A percentile compares a stretch with the other conserved stretches of the same genome.
phyloP scores from a whole-genome alignment of 2,329 filamentous ascomycete species.

The Alternaria sp. region DNA sequence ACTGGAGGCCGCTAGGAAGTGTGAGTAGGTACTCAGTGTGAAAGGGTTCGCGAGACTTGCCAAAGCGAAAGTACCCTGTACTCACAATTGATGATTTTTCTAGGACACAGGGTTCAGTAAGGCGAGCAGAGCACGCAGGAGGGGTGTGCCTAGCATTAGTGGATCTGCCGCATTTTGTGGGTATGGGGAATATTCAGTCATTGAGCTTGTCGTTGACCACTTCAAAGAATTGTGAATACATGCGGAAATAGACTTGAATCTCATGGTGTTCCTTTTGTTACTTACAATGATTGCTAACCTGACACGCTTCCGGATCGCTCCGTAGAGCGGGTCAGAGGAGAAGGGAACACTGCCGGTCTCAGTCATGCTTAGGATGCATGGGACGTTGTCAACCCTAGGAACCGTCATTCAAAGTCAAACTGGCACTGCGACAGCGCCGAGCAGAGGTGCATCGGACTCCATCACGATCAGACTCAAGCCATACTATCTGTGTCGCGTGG shows the following conservation, averaged over 20 bases:
- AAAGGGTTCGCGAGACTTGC: neutral
- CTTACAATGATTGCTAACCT: neutral
- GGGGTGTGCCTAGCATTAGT: neutral
- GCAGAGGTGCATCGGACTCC: neutral
- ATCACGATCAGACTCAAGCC: neutral
- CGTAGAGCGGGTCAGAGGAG: neutral
- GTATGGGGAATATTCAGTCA: neutral
- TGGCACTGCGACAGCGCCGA: neutral
- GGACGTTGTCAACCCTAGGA: neutral
- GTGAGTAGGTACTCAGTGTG: neutral
- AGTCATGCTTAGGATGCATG: neutral
- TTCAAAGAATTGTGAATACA: neutral
- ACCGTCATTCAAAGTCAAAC: neutral
- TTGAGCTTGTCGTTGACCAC: neutral
- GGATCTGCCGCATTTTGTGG: neutral
- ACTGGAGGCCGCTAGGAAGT: neutral
- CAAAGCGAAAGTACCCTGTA: neutral
- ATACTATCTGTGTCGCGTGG: constrained; percentile 14
- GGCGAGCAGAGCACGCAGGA: neutral
- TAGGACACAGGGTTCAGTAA: neutral
- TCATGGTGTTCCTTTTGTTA: neutral
- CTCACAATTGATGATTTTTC: neutral
- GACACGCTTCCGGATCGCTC: neutral
- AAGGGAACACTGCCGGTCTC: neutral
- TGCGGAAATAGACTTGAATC: neutral